Evolutionary conservation across 768 basidiomycete genomes (phyloP).

Genomic region (Amanita polypyramis): DNA sequence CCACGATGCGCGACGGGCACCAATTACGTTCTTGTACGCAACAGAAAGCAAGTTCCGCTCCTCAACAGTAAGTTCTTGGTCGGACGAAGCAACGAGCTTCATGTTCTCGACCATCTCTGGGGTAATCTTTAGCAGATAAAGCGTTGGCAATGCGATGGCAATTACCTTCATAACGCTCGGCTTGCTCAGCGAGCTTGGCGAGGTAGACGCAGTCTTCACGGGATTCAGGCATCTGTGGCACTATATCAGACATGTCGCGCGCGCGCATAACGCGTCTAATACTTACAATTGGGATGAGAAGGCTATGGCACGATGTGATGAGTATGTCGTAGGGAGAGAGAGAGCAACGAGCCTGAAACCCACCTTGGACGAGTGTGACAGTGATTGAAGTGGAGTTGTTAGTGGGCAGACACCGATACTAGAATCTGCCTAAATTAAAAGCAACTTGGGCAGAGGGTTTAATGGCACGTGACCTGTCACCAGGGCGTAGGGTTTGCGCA

Average conservation of each 20-base stretch:
- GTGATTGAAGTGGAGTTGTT: constrained; percentile 34
- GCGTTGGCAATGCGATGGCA: constrained; percentile 7
- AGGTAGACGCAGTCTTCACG: constrained; percentile 99
- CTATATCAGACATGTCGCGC: constrained; percentile 25
- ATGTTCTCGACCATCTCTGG: constrained; percentile 98
- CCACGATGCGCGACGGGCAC: constrained; percentile 97
- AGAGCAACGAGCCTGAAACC: constrained; percentile 19
- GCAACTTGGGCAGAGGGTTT: constrained; percentile 65
- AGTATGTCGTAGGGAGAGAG: constrained; percentile 13
- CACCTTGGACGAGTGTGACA: constrained; percentile 34
- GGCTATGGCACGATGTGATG: constrained; percentile 4
- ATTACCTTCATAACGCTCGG: constrained; percentile 96
- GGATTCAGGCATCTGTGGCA: constrained; percentile 63
- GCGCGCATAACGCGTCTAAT: constrained; percentile 25
- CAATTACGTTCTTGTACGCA: constrained; percentile 99
- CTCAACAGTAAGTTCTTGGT: constrained; percentile 97
- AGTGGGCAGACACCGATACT: constrained; percentile 38
- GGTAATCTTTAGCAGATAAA: constrained; percentile 9
- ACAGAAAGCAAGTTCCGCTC: constrained; percentile 97
- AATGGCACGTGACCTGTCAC: constrained; percentile 24
- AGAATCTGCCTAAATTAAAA: constrained; percentile 50
- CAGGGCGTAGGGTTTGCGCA: constrained; percentile 7
- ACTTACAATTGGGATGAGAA: constrained; percentile 33
- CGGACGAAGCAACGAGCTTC: constrained; percentile 96
- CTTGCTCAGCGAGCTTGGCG: constrained; percentile 99